These are phyloP conservation scores for Chrysanthemum lavandulifolium DNA, from an alignment of 129 eudicot genomes.

Conservation along the genomic window DNA sequence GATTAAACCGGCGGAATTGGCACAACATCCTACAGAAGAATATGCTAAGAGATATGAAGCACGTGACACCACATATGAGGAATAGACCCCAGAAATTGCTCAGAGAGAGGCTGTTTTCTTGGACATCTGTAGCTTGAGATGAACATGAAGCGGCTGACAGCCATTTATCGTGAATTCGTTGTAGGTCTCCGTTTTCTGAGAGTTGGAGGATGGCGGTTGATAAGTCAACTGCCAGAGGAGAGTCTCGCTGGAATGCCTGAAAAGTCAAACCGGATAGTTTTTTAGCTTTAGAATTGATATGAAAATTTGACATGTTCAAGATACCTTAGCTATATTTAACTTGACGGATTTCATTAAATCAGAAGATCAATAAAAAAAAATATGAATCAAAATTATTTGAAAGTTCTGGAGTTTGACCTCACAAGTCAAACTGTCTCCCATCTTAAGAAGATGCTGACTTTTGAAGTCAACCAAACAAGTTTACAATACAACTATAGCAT, in stretches of 20 bases:
- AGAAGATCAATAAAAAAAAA: neutral
- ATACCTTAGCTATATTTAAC: neutral
- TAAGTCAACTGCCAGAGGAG: conserved; percentile 68
- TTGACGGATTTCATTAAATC: neutral
- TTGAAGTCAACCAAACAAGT: conserved; percentile 9
- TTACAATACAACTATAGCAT: neutral
- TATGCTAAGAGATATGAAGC: conserved; percentile 47
- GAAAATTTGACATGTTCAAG: neutral
- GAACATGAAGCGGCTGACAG: conserved; percentile 41
- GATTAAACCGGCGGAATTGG: conserved; percentile 52
- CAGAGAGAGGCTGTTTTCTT: conserved; percentile 58
- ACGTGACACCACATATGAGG: conserved; percentile 62
- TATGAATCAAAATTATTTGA: neutral
- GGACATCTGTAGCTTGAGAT: conserved; percentile 28
- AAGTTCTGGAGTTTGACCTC: conserved; percentile 14
- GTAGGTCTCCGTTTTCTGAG: conserved; percentile 62
- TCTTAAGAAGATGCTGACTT: conserved; percentile 7
- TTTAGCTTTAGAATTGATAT: neutral
- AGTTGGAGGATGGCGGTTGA: conserved; percentile 67
- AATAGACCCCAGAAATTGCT: conserved; percentile 83
- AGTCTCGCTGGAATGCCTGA: conserved; percentile 77
- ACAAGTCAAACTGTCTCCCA: conserved; percentile 11
- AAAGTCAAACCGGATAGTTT: conserved; percentile 3
- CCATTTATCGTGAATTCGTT: conserved; percentile 67
- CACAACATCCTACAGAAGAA: conserved; percentile 51